phyloP scores from a whole-genome alignment of 2,329 filamentous ascomycete genomes.

The Arthrinium phaeospermum region DNA sequence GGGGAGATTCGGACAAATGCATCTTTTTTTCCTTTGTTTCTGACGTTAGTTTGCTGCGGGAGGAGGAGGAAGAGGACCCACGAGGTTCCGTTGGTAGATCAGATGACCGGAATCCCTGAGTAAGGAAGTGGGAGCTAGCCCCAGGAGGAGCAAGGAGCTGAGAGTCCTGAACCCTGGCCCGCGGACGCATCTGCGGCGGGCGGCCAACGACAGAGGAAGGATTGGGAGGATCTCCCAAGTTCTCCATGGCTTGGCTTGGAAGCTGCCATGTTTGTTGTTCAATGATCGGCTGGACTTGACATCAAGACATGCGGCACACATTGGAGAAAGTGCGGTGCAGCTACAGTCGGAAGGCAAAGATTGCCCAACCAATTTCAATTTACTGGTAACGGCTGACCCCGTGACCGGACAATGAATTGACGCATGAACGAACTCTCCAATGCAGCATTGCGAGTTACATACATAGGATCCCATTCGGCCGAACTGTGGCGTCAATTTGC shows the following conservation, averaged over 20 bases:
- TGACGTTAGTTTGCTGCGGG: background rate
- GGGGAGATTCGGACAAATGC: constrained; percentile 10
- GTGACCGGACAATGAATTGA: background rate
- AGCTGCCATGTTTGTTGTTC: too few species aligned
- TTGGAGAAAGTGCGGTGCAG: background rate
- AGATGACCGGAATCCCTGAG: constrained; percentile 10
- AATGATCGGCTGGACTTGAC: background rate
- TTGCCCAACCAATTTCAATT: background rate
- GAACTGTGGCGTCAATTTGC: constrained; percentile 1
- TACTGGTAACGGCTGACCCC: background rate
- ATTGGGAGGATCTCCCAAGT: background rate
- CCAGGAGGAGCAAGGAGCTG: background rate
- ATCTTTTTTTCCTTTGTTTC: background rate
- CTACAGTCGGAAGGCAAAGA: background rate
- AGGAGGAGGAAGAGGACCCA: background rate
- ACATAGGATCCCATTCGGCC: constrained; percentile 11
- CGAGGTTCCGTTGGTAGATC: background rate
- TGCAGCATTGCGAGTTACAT: background rate
- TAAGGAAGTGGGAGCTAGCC: background rate
- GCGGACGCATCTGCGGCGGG: background rate
- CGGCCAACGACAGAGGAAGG: background rate
- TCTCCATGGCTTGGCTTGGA: background rate
- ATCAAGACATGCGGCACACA: background rate
- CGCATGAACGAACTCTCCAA: background rate
- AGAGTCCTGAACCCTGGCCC: background rate